Percentiles rank a stretch among this genome's conserved stretches.
Conservation (phyloP, 768 basidiomycete genomes). For the Tulasnella sp. region DNA sequence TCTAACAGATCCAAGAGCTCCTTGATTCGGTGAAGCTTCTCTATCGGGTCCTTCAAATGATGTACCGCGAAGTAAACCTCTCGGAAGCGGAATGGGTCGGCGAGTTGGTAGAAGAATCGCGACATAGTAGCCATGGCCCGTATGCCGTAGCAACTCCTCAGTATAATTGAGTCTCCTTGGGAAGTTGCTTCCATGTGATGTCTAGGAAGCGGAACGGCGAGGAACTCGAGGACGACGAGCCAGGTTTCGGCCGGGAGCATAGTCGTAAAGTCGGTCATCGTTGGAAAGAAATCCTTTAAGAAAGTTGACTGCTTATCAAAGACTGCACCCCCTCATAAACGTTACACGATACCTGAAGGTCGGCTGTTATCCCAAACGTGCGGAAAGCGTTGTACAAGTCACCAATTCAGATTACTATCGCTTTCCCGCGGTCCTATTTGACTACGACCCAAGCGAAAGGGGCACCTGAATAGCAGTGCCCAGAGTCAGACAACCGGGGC, state of each 20-base stretch:
- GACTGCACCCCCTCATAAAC: no score
- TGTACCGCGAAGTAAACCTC: not conserved
- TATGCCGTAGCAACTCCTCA: not conserved
- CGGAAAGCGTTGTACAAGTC: no score
- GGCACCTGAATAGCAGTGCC: no score
- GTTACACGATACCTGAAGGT: no score
- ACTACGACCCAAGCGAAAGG: no score
- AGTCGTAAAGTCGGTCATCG: not conserved
- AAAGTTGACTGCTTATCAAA: no score
- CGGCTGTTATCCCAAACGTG: no score
- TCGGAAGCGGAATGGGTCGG: not conserved
- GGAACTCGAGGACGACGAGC: not conserved
- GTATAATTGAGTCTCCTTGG: not conserved
- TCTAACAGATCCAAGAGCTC: no score
- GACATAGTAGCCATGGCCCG: not conserved
- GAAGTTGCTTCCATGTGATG: not conserved
- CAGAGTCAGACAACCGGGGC: no score
- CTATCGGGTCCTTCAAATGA: not conserved
- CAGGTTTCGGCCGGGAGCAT: not conserved
- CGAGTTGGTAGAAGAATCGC: not conserved
- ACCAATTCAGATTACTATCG: no score
- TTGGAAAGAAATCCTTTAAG: no score
- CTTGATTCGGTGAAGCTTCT: not conserved
- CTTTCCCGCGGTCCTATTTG: no score
- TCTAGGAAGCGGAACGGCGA: not conserved